Evolutionary conservation across 2,329 filamentous ascomycete species (phyloP).

Genomic region (Lojkania enalia): DNA sequence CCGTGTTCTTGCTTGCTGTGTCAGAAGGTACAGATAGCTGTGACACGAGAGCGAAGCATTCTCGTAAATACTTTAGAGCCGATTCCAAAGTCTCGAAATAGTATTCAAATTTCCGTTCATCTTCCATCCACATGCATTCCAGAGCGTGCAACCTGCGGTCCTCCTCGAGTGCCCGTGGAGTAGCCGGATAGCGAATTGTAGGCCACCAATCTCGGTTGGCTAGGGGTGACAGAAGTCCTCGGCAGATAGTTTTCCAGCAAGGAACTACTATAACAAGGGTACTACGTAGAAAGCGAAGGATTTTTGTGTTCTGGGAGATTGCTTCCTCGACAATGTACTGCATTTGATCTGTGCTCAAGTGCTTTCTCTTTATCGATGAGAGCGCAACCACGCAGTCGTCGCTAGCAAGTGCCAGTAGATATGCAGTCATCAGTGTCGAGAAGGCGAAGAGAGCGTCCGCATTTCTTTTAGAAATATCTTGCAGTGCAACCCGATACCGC

Average conservation of each 20-base stretch:
- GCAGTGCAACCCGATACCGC: slow-evolving; percentile 24
- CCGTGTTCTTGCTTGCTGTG: neutral
- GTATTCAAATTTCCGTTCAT: slow-evolving; percentile 27
- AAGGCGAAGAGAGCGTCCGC: slow-evolving; percentile 45
- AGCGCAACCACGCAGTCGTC: slow-evolving; percentile 20
- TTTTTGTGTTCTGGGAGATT: slow-evolving; percentile 9
- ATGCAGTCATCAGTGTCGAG: slow-evolving; percentile 21
- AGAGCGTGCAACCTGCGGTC: slow-evolving; percentile 22
- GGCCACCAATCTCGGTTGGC: slow-evolving; percentile 33
- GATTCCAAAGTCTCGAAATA: slow-evolving; percentile 24
- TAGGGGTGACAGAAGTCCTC: slow-evolving; percentile 20
- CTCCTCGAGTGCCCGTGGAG: slow-evolving; percentile 17
- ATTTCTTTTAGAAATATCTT: slow-evolving; percentile 43
- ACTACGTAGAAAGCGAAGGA: slow-evolving; percentile 25
- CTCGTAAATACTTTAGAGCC: slow-evolving; percentile 20
- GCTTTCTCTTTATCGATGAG: slow-evolving; percentile 5
- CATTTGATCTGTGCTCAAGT: no score
- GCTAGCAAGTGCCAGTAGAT: slow-evolving; percentile 17
- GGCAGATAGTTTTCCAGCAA: slow-evolving; percentile 25
- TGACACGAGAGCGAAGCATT: slow-evolving; percentile 27
- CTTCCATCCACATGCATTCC: slow-evolving; percentile 27
- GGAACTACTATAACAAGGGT: slow-evolving; percentile 30
- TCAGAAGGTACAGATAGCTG: slow-evolving; percentile 21
- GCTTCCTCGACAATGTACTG: slow-evolving; percentile 3
- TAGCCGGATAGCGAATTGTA: slow-evolving; percentile 11